Percentiles rank a stretch among this genome's conserved stretches.
Evolutionary conservation across 2,329 filamentous ascomycete species (phyloP).

Genomic region (Didymella sp.): DNA sequence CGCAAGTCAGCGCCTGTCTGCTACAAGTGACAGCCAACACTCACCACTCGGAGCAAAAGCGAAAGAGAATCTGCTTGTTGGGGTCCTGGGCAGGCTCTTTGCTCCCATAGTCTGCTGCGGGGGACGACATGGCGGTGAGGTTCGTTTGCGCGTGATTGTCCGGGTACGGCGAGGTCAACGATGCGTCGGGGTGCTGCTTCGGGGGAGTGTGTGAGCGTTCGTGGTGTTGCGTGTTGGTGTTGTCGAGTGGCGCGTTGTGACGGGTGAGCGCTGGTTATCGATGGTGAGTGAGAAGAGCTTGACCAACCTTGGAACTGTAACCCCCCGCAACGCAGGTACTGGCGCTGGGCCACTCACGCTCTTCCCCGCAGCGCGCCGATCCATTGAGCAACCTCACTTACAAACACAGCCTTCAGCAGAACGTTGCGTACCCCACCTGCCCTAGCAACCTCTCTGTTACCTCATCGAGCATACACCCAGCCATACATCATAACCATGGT

Average conservation of each 20-base stretch:
- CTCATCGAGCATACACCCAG: background rate
- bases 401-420: slow-evolving; percentile 8
- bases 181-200: background rate
- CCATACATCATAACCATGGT: slow-evolving; percentile 35
- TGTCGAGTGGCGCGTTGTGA: background rate
- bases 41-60: slow-evolving; percentile 96
- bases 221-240: background rate
- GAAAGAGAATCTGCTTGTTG: slow-evolving; percentile 82
- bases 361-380: slow-evolving; percentile 38
- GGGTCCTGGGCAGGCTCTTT: slow-evolving; percentile 27
- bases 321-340: background rate
- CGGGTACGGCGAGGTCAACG: background rate
- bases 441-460: background rate
- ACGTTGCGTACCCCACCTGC: slow-evolving; percentile 6
- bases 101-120: slow-evolving; percentile 34
- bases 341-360: slow-evolving; percentile 1
- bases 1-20: slow-evolving; percentile 12
- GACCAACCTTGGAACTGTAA: background rate
- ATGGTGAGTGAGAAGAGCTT: slow-evolving; percentile 7
- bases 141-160: background rate
- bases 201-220: background rate
- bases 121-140: slow-evolving; percentile 46
- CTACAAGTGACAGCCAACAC: slow-evolving; percentile 23
- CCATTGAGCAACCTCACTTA: slow-evolving; percentile 23
- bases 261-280: background rate